A percentile compares a stretch with the other conserved stretches of the same genome.
phyloP scores from a whole-genome alignment of 2,329 filamentous ascomycete species.

The Zalaria obscura region DNA sequence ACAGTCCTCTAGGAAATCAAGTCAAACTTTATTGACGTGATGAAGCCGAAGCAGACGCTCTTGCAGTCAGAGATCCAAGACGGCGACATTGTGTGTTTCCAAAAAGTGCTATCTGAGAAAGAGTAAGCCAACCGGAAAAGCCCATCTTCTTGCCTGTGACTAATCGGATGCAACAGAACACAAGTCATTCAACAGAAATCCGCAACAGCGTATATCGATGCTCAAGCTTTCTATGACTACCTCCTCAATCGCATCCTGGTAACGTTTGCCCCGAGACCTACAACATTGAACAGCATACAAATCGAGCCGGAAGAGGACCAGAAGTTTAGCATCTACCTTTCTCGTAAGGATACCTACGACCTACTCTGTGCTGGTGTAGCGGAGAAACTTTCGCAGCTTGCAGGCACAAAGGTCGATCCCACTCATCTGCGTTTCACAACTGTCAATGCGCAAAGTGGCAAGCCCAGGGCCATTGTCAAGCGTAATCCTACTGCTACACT shows the following conservation, averaged over 20 bases:
- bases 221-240: constrained; percentile 84
- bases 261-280: constrained; percentile 53
- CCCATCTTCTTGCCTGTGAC: constrained; percentile 6
- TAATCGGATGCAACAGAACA: background rate
- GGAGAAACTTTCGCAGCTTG: constrained; percentile 42
- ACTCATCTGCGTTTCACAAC: constrained; percentile 89
- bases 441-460: constrained; percentile 61
- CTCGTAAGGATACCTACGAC: constrained; percentile 81
- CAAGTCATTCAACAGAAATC: constrained; percentile 5
- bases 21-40: constrained; percentile 86
- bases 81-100: constrained; percentile 93
- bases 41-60: constrained; percentile 83
- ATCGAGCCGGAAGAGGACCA: constrained; percentile 37
- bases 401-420: constrained; percentile 43
- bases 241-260: constrained; percentile 71
- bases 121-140: constrained; percentile 13
- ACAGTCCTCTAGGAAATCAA: constrained; percentile 94
- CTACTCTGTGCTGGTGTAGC: constrained; percentile 73
- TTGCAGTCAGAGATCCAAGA: constrained; percentile 91
- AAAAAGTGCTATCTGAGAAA: constrained; percentile 45
- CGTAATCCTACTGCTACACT: constrained; percentile 58
- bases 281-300: constrained; percentile 20
- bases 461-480: constrained; percentile 66
- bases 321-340: constrained; percentile 64
- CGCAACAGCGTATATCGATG: constrained; percentile 42